These are phyloP conservation scores for Neofusicoccum ribis DNA, from an alignment of 2,329 filamentous ascomycete species.

Conservation along the genomic window DNA sequence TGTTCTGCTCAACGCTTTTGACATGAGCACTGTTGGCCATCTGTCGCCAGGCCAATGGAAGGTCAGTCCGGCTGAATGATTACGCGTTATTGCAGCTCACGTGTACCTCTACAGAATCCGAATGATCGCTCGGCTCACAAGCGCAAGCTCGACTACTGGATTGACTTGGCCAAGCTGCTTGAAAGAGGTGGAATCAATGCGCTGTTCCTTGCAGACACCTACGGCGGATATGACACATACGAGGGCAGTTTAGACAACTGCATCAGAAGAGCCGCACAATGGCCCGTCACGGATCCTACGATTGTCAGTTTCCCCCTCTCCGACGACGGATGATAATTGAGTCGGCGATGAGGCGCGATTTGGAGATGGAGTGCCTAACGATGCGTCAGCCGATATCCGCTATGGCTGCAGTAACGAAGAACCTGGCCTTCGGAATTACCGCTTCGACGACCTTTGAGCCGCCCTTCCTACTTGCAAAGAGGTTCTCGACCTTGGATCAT, in stretches of 20 bases:
- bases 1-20: constrained; percentile 65
- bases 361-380: neutral
- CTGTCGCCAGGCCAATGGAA: constrained; percentile 69
- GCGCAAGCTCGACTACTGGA: constrained; percentile 62
- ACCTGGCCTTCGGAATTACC: constrained; percentile 63
- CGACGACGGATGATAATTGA: no score
- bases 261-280: constrained; percentile 63
- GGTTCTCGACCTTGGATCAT: constrained; percentile 64
- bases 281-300: constrained; percentile 65
- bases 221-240: constrained; percentile 65
- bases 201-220: constrained; percentile 66
- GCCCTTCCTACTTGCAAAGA: constrained; percentile 62
- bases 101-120: constrained; percentile 50
- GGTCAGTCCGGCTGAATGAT: constrained; percentile 33
- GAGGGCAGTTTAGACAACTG: constrained; percentile 60
- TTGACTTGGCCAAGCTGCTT: constrained; percentile 62
- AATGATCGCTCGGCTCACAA: constrained; percentile 63
- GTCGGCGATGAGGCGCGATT: no score
- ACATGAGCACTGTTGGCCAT: constrained; percentile 66
- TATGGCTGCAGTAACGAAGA: constrained; percentile 68
- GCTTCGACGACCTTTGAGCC: constrained; percentile 64
- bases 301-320: constrained; percentile 48
- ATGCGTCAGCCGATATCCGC: constrained; percentile 58
- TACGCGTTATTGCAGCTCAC: constrained; percentile 1
- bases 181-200: constrained; percentile 65